A percentile compares a stretch with the other conserved stretches of the same genome.
These are phyloP conservation scores for Puccinia triticina DNA, from an alignment of 1,284 basidiomycete genomes.

Conservation along the genomic window DNA sequence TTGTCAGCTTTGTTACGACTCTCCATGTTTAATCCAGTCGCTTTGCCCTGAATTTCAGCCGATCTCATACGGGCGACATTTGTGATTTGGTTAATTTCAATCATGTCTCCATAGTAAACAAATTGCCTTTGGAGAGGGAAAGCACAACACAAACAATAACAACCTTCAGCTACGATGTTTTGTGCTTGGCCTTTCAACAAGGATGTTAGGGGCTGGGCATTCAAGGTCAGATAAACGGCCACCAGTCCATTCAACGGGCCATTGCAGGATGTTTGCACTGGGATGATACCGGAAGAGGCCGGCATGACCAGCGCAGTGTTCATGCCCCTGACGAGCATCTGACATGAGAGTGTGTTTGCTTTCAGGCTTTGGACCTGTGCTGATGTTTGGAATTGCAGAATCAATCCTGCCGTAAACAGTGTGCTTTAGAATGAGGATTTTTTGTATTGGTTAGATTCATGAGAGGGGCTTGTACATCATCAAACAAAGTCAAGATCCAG, in stretches of 20 bases:
- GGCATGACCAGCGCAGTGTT: constrained; percentile 45
- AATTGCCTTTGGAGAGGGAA: too few relatives aligned
- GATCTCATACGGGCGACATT: too few relatives aligned
- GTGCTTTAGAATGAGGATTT: constrained; percentile 14
- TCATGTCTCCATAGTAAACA: too few relatives aligned
- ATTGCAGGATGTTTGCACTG: background rate
- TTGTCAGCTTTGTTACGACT: too few relatives aligned
- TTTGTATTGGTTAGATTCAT: background rate
- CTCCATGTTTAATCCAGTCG: too few relatives aligned
- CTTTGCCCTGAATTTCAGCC: too few relatives aligned
- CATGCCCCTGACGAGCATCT: constrained; percentile 25
- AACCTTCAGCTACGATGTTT: constrained; percentile 40
- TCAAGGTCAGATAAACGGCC: constrained; percentile 30
- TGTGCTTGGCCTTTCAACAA: constrained; percentile 11
- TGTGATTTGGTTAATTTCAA: too few relatives aligned
- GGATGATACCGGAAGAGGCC: constrained; percentile 42
- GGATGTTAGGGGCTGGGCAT: constrained; percentile 26
- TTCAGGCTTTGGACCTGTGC: constrained; percentile 42
- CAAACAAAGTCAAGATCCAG: background rate
- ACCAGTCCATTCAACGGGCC: constrained; percentile 33
- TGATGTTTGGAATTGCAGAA: constrained; percentile 48
- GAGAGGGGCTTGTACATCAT: too few relatives aligned
- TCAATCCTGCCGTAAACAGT: constrained; percentile 35
- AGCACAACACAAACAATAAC: too few relatives aligned
- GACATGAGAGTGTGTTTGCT: constrained; percentile 40